Base-by-base conservation (phyloP, 1,284 basidiomycete species). In the Boletus austroedulis region DNA sequence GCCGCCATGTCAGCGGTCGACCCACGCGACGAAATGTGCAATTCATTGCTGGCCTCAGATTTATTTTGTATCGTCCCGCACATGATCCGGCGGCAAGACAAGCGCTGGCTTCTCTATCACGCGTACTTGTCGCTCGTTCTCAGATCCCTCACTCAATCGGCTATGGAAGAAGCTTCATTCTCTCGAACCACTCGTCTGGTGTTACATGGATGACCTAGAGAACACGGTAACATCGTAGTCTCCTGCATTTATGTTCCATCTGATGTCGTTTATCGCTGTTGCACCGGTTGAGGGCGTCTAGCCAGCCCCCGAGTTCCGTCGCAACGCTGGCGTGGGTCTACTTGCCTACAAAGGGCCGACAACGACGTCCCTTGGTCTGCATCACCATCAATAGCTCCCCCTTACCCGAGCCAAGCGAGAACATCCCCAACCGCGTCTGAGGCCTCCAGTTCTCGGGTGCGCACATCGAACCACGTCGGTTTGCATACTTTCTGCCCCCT, bases 401-500 rank as follows among this genome's bases (percentile, higher is more conserved):
- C 58, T 55, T 23, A 76, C 34, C 59, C 71, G 21, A 89, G 68
- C 90, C 89, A 90, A 41, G 72, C 71, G 51, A 78, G 76, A 0
- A 83, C 80, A 65, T 84, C 80, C 46, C 78, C 73, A 31, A 90
- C 77, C 12, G 78, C 82, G 52, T 82, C 83, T 71, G 79, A 80
- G 1, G 83, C 84, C 14, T 81, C 80, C 57, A 82, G 78, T 65
- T 83, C 81, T 63, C 75, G 79, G 29, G 75, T 75, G 15, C 85
- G 74, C 45, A 74, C 74, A 23, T 85, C 83, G 65, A 92, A 91
- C 72, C 87, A 92, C 19, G 80, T 78, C 2, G 90, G 89, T 71
- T 92, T 92, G 73, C 76, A 85, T 21, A 94, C 77, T 67, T 90
- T 93, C 71, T 98, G 95, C 3, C 81, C 80, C 5, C 78, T 82